Percentiles rank a stretch among this genome's conserved stretches.
Conservation (phyloP, 2,329 filamentous ascomycete species). For the Endocalyx cinctus region DNA sequence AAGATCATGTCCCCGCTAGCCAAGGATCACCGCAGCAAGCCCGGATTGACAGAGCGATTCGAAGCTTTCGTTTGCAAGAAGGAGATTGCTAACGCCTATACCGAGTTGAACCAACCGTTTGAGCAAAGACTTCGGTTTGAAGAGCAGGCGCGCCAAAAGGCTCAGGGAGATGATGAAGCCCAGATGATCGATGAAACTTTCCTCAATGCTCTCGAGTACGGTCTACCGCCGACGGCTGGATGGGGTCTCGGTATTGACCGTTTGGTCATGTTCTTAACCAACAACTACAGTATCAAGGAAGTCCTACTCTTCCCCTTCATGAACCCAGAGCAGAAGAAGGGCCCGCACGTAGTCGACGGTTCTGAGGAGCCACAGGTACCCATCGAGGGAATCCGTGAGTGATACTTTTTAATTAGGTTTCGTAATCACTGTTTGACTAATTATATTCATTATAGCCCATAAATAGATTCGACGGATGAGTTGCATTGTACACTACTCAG, state of each 20-base stretch:
- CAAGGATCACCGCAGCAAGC: constrained; percentile 81
- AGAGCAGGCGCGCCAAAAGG: constrained; percentile 94
- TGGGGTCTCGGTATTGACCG: constrained; percentile 87
- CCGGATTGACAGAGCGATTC: constrained; percentile 91
- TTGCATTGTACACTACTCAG: too few species aligned
- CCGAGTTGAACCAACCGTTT: constrained; percentile 95
- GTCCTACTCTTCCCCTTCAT: constrained; percentile 96
- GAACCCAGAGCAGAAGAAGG: constrained; percentile 47
- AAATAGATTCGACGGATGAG: too few species aligned
- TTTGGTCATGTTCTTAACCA: constrained; percentile 90
- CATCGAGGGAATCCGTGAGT: constrained; percentile 17
- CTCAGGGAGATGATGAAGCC: constrained; percentile 93
- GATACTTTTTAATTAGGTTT: neutral
- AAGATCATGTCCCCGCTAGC: constrained; percentile 82
- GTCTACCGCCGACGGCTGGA: constrained; percentile 87
- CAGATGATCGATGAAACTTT: constrained; percentile 96
- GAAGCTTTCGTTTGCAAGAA: constrained; percentile 97
- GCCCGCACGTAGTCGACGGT: constrained; percentile 6
- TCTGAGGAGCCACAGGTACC: constrained; percentile 14
- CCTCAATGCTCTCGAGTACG: constrained; percentile 83
- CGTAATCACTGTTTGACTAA: constrained; percentile 2
- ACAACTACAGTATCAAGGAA: constrained; percentile 95
- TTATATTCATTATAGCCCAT: constrained; percentile 6
- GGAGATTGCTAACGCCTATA: constrained; percentile 88
- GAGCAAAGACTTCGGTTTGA: constrained; percentile 90